Percentiles rank a stretch among this genome's conserved stretches.
These are phyloP conservation scores for Bonia amplexicaulis DNA, from an alignment of 176 grass and related monocot species.

Conservation along the genomic window DNA sequence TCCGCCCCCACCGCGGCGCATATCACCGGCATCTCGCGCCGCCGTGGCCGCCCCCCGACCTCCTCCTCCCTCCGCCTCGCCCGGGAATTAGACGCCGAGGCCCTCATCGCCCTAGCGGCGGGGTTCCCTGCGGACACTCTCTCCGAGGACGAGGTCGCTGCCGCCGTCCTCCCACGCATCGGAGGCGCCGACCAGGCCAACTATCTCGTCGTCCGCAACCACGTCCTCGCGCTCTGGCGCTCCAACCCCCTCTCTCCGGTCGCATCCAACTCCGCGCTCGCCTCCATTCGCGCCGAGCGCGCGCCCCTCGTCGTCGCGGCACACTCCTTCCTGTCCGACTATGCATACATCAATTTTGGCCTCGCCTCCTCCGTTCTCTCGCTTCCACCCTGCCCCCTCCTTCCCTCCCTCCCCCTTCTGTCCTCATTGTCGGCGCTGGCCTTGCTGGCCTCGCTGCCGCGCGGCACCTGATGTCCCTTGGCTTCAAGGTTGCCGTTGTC, in stretches of 20 bases:
- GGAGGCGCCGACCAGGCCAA: slow-evolving; percentile 72
- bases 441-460: slow-evolving; percentile 74
- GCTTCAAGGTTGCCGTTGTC: slow-evolving; percentile 81
- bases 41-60: slow-evolving; percentile 59
- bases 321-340: slow-evolving; percentile 70
- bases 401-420: slow-evolving; percentile 54
- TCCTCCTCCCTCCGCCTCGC: slow-evolving; percentile 86
- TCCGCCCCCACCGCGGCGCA: slow-evolving; percentile 33
- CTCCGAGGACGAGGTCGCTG: slow-evolving; percentile 88
- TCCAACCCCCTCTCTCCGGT: slow-evolving; percentile 63
- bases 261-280: slow-evolving; percentile 56
- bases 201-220: slow-evolving; percentile 95
- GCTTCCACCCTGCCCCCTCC: slow-evolving; percentile 47
- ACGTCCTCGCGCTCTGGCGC: slow-evolving; percentile 85
- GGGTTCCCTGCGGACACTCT: slow-evolving; percentile 86
- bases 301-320: slow-evolving; percentile 61
- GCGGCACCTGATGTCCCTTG: slow-evolving; percentile 68
- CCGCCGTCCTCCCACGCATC: slow-evolving; percentile 59
- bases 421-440: slow-evolving; percentile 78
- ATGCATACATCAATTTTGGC: slow-evolving; percentile 91
- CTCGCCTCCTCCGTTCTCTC: slow-evolving; percentile 57
- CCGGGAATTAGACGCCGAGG: slow-evolving; percentile 90
- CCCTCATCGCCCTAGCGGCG: slow-evolving; percentile 66
- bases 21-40: slow-evolving; percentile 36
- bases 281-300: slow-evolving; percentile 84